phyloP scores from a whole-genome alignment of 305 asterid species.

The Salvia sclarea region DNA sequence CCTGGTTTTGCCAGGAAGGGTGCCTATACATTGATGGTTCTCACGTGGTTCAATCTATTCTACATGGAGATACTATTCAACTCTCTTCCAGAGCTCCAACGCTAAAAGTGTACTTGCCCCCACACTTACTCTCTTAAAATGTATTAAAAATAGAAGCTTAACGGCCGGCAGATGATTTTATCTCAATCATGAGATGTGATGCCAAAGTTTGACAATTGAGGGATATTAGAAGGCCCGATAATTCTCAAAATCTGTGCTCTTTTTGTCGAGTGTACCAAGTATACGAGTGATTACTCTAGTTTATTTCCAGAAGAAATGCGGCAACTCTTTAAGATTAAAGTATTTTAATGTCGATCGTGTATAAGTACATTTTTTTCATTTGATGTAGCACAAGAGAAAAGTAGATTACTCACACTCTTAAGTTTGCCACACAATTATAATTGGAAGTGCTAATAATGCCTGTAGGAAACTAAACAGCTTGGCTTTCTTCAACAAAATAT shows the following conservation, averaged over 20 bases:
- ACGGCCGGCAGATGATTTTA: background rate
- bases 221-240: background rate
- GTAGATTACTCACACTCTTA: conserved; percentile 7
- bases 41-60: conserved; percentile 57
- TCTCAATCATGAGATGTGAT: background rate
- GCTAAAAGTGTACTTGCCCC: conserved; percentile 65
- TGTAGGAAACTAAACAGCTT: background rate
- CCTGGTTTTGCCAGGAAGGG: conserved; percentile 77
- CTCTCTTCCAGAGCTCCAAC: conserved; percentile 70
- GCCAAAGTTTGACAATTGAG: background rate
- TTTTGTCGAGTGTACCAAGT: too few relatives aligned
- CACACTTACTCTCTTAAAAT: conserved; percentile 37
- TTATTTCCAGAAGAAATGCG: too few relatives aligned
- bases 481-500: background rate
- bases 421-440: background rate
- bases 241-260: background rate
- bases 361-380: background rate
- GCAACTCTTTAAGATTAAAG: background rate
- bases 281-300: too few relatives aligned
- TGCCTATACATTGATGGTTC: conserved; percentile 76
- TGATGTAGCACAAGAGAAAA: background rate
- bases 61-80: conserved; percentile 70
- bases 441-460: background rate
- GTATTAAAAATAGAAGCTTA: background rate
- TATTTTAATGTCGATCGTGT: too few relatives aligned